Percentiles rank a stretch among this genome's conserved stretches.
Conservation (phyloP, 495 filamentous ascomycete genomes). For the Daldinia loculata region DNA sequence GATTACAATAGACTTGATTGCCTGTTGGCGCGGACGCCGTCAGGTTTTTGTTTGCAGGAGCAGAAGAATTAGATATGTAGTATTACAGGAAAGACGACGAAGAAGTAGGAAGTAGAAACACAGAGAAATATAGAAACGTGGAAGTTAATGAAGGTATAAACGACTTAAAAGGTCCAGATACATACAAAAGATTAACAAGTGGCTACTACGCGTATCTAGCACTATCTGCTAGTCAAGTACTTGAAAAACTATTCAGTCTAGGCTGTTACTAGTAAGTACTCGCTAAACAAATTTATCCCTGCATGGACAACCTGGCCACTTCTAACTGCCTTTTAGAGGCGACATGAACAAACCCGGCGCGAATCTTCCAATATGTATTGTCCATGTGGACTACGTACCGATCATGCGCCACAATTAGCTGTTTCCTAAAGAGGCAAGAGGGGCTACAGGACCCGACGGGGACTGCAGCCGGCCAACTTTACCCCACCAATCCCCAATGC, state of each 20-base stretch:
- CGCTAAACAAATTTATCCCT: constrained; percentile 27
- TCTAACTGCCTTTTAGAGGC: constrained; percentile 3
- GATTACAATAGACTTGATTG: constrained; percentile 1
- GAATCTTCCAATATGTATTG: not conserved
- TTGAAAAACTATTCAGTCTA: not conserved
- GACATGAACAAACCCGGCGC: not conserved
- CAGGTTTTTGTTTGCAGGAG: constrained; percentile 12
- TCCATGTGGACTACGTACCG: not conserved
- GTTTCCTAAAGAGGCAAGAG: constrained; percentile 27
- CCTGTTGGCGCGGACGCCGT: constrained; percentile 39
- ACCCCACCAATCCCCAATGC: constrained; percentile 25
- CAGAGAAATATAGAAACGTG: not conserved
- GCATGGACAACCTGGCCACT: constrained; percentile 41
- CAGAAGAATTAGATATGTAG: not conserved
- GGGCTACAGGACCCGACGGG: constrained; percentile 18
- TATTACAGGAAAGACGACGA: constrained; percentile 6
- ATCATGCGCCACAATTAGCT: constrained; percentile 13
- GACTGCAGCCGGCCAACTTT: not conserved
- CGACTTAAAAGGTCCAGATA: not conserved
- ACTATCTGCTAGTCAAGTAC: constrained; percentile 24
- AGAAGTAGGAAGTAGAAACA: constrained; percentile 17
- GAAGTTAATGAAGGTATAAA: not conserved
- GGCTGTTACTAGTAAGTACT: not conserved
- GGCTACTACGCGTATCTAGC: constrained; percentile 29
- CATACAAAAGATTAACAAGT: constrained; percentile 27